Base-by-base conservation (phyloP, 2,329 filamentous ascomycete genomes). In the Arthrobotrys iridis region DNA sequence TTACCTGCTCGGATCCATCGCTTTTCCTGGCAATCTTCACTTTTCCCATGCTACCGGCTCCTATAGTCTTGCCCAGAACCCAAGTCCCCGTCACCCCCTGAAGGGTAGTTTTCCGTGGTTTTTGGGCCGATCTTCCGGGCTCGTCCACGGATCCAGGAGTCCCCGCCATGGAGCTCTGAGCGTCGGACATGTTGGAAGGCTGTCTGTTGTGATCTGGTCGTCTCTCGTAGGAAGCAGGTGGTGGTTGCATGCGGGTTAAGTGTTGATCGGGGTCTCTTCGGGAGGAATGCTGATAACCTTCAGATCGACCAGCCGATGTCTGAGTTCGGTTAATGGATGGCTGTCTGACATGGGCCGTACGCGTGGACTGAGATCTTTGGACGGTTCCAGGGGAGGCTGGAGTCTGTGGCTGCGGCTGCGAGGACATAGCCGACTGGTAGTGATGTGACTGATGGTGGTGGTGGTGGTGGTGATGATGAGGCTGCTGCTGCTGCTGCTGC, bases 11-110 rank as follows among this genome's bases (percentile, higher is more conserved):
- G 6, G 63, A 76, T 40, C 71, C 63, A 52, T 70, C 71, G 28
- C 57, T 65, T 62, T 70, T 76, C 22, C 59, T 92, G 81, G 95
- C 95, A 79, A 99, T 88, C 86, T 98, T 98, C 82, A 99, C 95
- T 85, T 99, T 99, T 79, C 95, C 95, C 82, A 99, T 99, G 1
- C 93, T 97, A 46, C 95, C 95, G 84, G 98, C 95, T 67, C 95
- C 95, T 13, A 99, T 87, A 10, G 94, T 97, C 82, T 90, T 90
- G 79, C 97, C 86, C 66, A 97, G 90, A 80, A 91, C 91, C 85
- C 99, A 99, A 83, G 93, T 92, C 78, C 93, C 93, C 80, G 98
- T 89, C 78, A 94, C 89, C 18, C 63, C 63, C 48, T 75, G 71
- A 50, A 99, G 96, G 41, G 92, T 94, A 10, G 94, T 97, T 80